A percentile compares a stretch with the other conserved stretches of the same genome.
phyloP scores from a whole-genome alignment of 768 basidiomycete genomes.

The Coprinellus aureogranulatus region DNA sequence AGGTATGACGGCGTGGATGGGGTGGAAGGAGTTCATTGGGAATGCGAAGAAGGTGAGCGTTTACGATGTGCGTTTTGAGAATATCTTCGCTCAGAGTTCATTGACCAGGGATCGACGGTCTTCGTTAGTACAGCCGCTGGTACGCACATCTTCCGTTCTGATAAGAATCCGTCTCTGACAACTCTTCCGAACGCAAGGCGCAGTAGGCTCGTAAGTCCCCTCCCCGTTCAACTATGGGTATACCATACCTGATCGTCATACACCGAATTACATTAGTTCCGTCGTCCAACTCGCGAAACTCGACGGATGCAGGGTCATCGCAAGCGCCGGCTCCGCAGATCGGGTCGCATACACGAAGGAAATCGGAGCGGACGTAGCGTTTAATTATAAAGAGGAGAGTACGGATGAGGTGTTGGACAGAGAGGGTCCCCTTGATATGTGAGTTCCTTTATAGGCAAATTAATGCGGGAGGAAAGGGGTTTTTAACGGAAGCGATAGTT shows the following conservation, averaged over 20 bases:
- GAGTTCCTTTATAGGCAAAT: slow-evolving; percentile 6
- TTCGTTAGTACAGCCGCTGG: slow-evolving; percentile 26
- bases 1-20: slow-evolving; percentile 25
- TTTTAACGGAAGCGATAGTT: not conserved
- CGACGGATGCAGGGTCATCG: slow-evolving; percentile 51
- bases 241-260: too few relatives aligned
- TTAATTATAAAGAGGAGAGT: slow-evolving; percentile 59
- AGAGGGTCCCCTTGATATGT: slow-evolving; percentile 56
- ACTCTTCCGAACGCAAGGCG: slow-evolving; percentile 6
- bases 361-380: slow-evolving; percentile 54
- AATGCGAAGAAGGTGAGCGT: slow-evolving; percentile 28
- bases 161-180: not conserved
- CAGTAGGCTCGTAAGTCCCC: slow-evolving; percentile 26
- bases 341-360: slow-evolving; percentile 54
- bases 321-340: slow-evolving; percentile 57
- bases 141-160: not conserved
- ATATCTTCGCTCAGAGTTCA: not conserved
- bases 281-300: slow-evolving; percentile 3
- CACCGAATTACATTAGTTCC: not conserved
- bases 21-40: slow-evolving; percentile 24
- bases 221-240: not conserved
- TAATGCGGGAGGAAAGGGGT: not conserved
- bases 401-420: slow-evolving; percentile 43
- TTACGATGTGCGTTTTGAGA: not conserved
- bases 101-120: slow-evolving; percentile 20